A percentile compares a stretch with the other conserved stretches of the same genome.
phyloP scores from a whole-genome alignment of 2,329 filamentous ascomycete species.

The Stemphylium beticola region DNA sequence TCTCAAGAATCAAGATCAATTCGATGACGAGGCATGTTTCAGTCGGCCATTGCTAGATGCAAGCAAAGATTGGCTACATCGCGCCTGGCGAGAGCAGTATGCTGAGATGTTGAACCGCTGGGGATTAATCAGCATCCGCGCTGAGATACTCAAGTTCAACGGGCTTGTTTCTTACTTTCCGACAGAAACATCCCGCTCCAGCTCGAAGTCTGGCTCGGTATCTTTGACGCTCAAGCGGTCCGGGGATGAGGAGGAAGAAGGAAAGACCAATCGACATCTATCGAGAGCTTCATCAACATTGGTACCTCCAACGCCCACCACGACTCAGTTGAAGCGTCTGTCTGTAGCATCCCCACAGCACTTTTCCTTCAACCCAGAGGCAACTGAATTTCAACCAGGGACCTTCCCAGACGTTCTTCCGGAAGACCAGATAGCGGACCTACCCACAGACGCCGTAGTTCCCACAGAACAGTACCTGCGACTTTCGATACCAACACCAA shows the following conservation, averaged over 20 bases:
- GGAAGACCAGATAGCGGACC: conserved; percentile 21
- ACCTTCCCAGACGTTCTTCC: conserved; percentile 19
- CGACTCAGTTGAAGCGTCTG: conserved; percentile 28
- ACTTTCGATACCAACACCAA: conserved; percentile 37
- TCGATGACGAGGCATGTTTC: conserved; percentile 59
- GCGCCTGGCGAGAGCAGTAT: conserved; percentile 63
- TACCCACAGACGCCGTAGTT: conserved; percentile 21
- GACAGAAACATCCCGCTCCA: conserved; percentile 23
- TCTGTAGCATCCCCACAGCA: conserved; percentile 33
- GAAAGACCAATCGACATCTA: conserved; percentile 16
- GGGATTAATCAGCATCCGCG: conserved; percentile 60
- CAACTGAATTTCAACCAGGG: conserved; percentile 41
- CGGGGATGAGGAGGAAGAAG: conserved; percentile 14
- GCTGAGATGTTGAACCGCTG: conserved; percentile 65
- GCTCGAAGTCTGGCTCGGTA: conserved; percentile 36
- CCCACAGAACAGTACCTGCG: conserved; percentile 38
- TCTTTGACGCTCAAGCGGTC: conserved; percentile 33
- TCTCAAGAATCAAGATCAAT: conserved; percentile 64
- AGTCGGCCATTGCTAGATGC: conserved; percentile 58
- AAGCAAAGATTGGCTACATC: conserved; percentile 55
- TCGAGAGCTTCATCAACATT: conserved; percentile 37
- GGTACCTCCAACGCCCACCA: conserved; percentile 27
- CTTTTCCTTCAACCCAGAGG: conserved; percentile 48
- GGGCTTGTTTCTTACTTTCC: conserved; percentile 49
- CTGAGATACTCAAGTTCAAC: conserved; percentile 65